phyloP scores from a whole-genome alignment of 1,139 yeast genomes.

The Pichia sp. region DNA sequence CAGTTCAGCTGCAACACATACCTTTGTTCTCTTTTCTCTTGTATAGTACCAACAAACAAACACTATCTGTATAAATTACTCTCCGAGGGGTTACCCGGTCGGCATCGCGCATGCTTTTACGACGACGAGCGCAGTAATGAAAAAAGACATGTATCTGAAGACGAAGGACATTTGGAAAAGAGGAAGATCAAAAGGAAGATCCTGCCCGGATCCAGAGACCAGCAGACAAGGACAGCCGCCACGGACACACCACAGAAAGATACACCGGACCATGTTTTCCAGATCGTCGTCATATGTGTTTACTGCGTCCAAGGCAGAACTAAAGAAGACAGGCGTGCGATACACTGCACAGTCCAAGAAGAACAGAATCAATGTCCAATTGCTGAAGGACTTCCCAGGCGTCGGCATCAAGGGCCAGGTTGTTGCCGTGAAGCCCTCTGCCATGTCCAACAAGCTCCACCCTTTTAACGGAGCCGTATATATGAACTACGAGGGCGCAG shows the following conservation, averaged over 20 bases:
- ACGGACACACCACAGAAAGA: background rate
- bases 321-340: slow-evolving; percentile 24
- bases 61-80: background rate
- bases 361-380: slow-evolving; percentile 62
- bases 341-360: slow-evolving; percentile 32
- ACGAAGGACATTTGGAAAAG: background rate
- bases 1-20: background rate
- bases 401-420: slow-evolving; percentile 69
- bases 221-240: too few species aligned
- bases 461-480: slow-evolving; percentile 61
- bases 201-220: background rate
- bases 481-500: slow-evolving; percentile 36
- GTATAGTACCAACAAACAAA: background rate
- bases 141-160: background rate
- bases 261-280: slow-evolving; percentile 17
- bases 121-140: background rate
- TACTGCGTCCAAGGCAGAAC: slow-evolving; percentile 19
- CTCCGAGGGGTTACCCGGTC: background rate
- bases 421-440: slow-evolving; percentile 70
- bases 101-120: background rate
- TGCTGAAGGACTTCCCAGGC: slow-evolving; percentile 59
- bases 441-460: slow-evolving; percentile 77
- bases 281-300: slow-evolving; percentile 19
- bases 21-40: background rate
- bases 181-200: background rate